Evolutionary conservation across 2,329 filamentous ascomycete genomes (phyloP).

Genomic region (Onygena corvina): DNA sequence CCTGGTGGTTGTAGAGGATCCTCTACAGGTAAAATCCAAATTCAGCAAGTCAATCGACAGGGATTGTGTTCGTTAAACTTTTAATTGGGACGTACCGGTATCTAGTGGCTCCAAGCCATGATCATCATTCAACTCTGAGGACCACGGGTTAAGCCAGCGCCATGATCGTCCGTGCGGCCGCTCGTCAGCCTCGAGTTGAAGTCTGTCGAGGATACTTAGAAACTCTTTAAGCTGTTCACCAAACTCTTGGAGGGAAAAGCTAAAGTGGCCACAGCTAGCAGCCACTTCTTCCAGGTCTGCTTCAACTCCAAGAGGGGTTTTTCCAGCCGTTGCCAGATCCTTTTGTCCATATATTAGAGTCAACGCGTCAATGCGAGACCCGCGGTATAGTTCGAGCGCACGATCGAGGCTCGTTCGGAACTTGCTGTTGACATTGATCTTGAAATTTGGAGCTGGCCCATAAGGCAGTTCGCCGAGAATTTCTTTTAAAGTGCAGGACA

Average conservation of each 20-base stretch:
- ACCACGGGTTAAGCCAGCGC: constrained; percentile 84
- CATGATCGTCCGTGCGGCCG: constrained; percentile 54
- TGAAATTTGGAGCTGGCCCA: constrained; percentile 51
- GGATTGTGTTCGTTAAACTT: not conserved
- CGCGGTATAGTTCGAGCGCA: constrained; percentile 67
- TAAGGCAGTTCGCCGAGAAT: constrained; percentile 83
- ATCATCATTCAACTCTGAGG: not conserved
- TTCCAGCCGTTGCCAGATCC: constrained; percentile 49
- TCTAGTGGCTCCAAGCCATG: constrained; percentile 1
- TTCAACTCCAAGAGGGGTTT: constrained; percentile 60
- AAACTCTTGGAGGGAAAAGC: constrained; percentile 80
- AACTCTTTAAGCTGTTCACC: constrained; percentile 80
- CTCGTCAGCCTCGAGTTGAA: constrained; percentile 57
- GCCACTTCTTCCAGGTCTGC: constrained; percentile 96
- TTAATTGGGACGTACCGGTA: not conserved
- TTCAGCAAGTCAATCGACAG: not conserved
- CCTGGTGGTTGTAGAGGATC: constrained; percentile 14
- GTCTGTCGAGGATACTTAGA: constrained; percentile 69
- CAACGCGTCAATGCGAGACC: constrained; percentile 63
- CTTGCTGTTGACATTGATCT: constrained; percentile 64
- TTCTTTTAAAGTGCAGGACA: constrained; percentile 82
- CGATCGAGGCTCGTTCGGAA: constrained; percentile 69
- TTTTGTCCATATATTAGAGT: constrained; percentile 69
- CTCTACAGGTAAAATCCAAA: constrained; percentile 13
- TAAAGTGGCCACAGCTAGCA: constrained; percentile 94